Evolutionary conservation across 768 basidiomycete genomes (phyloP).

Genomic region (Peribolospora kevripleyi): DNA sequence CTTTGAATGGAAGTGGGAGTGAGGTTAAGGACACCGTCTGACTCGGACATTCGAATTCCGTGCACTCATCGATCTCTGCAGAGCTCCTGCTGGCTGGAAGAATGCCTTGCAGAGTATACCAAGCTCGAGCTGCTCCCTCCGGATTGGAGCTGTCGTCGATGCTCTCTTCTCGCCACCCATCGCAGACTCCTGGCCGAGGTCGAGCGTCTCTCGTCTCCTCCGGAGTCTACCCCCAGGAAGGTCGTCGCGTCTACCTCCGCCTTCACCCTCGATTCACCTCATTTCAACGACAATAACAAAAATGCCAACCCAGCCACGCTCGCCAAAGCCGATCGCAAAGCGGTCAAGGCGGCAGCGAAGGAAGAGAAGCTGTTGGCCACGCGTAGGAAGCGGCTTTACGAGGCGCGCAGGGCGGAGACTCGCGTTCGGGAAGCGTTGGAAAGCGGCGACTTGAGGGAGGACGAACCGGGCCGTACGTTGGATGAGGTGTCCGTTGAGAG

Average conservation of each 20-base stretch:
- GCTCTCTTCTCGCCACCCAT: conserved; percentile 59
- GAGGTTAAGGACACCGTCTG: too few species aligned
- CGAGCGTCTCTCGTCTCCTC: conserved; percentile 23
- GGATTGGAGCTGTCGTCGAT: conserved; percentile 83
- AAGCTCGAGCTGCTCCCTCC: conserved; percentile 50
- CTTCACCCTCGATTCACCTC: neutral
- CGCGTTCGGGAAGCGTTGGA: conserved; percentile 40
- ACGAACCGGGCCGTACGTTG: conserved; percentile 31
- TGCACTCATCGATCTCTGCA: conserved; percentile 20
- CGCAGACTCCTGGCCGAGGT: conserved; percentile 38
- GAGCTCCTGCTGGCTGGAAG: conserved; percentile 46
- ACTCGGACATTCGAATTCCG: too few species aligned
- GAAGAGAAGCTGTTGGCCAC: conserved; percentile 32
- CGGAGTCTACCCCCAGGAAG: neutral
- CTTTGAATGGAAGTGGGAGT: too few species aligned
- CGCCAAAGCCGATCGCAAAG: conserved; percentile 8
- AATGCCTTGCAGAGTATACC: conserved; percentile 70
- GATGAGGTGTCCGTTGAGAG: conserved; percentile 58
- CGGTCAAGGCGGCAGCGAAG: conserved; percentile 16
- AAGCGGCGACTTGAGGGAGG: conserved; percentile 46
- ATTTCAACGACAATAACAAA: neutral
- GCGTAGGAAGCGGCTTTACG: conserved; percentile 49
- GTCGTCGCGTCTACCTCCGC: neutral
- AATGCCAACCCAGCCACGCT: conserved; percentile 7
- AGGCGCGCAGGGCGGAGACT: conserved; percentile 39